Evolutionary conservation across 495 filamentous ascomycete species (phyloP), one percentile per base, ranked within the genome.

Genomic region (Lasiosphaeriaceae sp.): DNA sequence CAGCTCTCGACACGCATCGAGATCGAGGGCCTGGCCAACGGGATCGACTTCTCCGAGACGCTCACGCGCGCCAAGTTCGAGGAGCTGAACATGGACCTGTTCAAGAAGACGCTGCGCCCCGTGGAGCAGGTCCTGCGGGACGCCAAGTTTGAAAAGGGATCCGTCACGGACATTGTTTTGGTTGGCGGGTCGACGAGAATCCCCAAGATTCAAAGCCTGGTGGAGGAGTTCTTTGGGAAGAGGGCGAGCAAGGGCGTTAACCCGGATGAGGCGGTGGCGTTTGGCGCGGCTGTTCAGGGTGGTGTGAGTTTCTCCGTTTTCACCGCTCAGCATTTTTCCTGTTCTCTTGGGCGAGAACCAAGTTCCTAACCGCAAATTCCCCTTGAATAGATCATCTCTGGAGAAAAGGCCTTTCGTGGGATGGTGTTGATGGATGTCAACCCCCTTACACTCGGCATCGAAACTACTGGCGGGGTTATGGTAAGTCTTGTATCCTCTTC

Each of bases 11-110:
- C 90, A 58, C 86, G 90, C 64, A 90, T 97, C 60, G 94, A 97
- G 77, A 95, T 98, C 54, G 94, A 97, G 70, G 85, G 89, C 57
- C 92, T 98, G 83, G 84, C 88, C 74, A 82, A 90, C 56, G 93
- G 94, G 69, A 82, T 92, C 57, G 94, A 97, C 69, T 96, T 97
- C 79, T 90, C 88, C 47, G 92, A 96, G 83, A 96, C 90, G 48
- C 83, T 97, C 44, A 96, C 93, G 67, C 85, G 93, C 48, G 92
- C 92, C 74, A 95, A 93, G 79, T 98, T 97, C 71, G 94, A 97
- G 72, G 91, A 96, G 76, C 78, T 97, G 57, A 96, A 96, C 81
- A 86, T 89, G 65, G 91, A 92, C 73, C 83, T 97, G 62, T 97
- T 97, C 80, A 90, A 89, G 81, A 89, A 87, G 80, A 97, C 93